phyloP scores from a whole-genome alignment of 2,329 filamentous ascomycete genomes.

The Cytospora schulzeri region DNA sequence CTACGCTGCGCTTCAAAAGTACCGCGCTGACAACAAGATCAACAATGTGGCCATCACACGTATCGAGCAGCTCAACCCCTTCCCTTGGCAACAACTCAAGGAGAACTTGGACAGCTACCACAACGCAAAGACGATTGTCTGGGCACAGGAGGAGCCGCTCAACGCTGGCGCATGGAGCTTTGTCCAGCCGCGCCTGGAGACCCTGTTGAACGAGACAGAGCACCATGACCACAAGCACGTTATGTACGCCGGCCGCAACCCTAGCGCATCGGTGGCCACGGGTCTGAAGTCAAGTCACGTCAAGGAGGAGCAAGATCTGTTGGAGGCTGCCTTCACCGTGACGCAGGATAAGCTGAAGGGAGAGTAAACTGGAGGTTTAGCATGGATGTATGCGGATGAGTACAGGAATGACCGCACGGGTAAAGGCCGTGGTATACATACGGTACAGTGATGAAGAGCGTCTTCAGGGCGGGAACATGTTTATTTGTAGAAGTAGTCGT shows the following conservation, averaged over 20 bases:
- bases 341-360: slow-evolving; percentile 72
- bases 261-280: slow-evolving; percentile 90
- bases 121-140: slow-evolving; percentile 96
- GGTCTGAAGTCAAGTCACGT: slow-evolving; percentile 85
- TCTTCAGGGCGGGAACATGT: slow-evolving; percentile 16
- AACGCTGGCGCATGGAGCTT: slow-evolving; percentile 98
- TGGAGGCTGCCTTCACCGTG: slow-evolving; percentile 66
- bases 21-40: slow-evolving; percentile 83
- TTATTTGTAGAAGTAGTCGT: slow-evolving; percentile 24
- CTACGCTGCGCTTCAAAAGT: slow-evolving; percentile 85
- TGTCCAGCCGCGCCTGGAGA: slow-evolving; percentile 97
- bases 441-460: slow-evolving; percentile 7
- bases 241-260: slow-evolving; percentile 93
- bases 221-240: slow-evolving; percentile 93
- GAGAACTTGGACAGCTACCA: slow-evolving; percentile 97
- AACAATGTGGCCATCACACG: slow-evolving; percentile 93
- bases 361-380: slow-evolving; percentile 45
- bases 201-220: slow-evolving; percentile 87
- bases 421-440: slow-evolving; percentile 2
- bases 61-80: slow-evolving; percentile 96
- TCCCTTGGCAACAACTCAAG: slow-evolving; percentile 96
- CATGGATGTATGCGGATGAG: not conserved
- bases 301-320: slow-evolving; percentile 89
- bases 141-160: slow-evolving; percentile 95
- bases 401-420: not conserved